Base-by-base conservation (phyloP, 257 asterid genomes). In the Rehmannia glutinosa region DNA sequence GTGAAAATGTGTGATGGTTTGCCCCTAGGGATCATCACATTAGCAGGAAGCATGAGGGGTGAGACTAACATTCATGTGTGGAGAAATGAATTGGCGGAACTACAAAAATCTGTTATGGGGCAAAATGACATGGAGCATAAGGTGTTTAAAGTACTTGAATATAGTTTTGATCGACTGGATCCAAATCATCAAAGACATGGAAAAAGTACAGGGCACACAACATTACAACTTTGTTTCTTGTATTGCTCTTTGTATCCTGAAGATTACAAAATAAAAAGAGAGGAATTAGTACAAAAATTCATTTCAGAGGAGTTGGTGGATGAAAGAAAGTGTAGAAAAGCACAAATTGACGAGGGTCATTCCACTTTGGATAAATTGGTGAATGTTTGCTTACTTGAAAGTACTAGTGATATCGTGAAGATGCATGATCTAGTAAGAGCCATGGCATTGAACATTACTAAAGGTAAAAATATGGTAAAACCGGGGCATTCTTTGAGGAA, bases 401-500 rank as follows among this genome's bases (percentile, higher is more conserved):
- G 41, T 8, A 36, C 20, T 21, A 1, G 0, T 1, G 23, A 38
- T 9, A 28, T n/a, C 0, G 72, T 72, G 52, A 71, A 63, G 52
- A 63, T 71, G 71, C 71, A 71, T 63, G 76, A 63, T 63, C 58
- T 71, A 6, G 60, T 72, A 6, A 72, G 76, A 33, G 76, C 42
- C 8, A 71, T 71, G 76, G 71, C 76, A 12, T 38, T 49, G 5
- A 51, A 15, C 56, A 25, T 70, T 7, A 23, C 13, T 5, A 11
- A 30, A 50, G 74, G 43, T 51, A 57, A 45, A 32, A 11, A 15
- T 24, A 69, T 42, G 59, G 57, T 32, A 32, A 59, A 28, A 24
- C 25, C 47, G 5, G 69, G 75, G 6, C 16, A 70, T 4, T 51
- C 35, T 2, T 19, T 42, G 45, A 13, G 8, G 5, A 55, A 53